A percentile compares a stretch with the other conserved stretches of the same genome.
Conservation (phyloP, 257 asterid species). For the Salvia splendens region DNA sequence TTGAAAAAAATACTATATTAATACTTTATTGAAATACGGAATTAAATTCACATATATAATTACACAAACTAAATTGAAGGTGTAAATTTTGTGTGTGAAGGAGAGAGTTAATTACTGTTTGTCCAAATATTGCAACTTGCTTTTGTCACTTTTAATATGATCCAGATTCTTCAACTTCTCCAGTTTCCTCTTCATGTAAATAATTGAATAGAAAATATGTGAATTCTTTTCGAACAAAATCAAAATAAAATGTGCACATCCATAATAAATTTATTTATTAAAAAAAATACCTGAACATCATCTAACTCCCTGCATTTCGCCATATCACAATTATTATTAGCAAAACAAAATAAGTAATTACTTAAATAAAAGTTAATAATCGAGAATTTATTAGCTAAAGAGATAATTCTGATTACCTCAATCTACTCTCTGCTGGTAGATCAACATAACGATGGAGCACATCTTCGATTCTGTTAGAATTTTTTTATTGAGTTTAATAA, state of each 20-base stretch:
- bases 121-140: conserved; percentile 49
- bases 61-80: too few relatives aligned
- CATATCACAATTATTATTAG: conserved; percentile 1
- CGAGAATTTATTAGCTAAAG: background rate
- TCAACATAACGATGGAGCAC: conserved; percentile 47
- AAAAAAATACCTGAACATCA: conserved; percentile 51
- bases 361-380: background rate
- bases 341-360: background rate
- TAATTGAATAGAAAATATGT: background rate
- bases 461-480: conserved; percentile 47
- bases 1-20: too few relatives aligned
- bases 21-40: background rate
- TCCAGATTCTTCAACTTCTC: conserved; percentile 44
- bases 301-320: conserved; percentile 41
- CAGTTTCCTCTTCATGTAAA: conserved; percentile 48
- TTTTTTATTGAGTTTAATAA: too few relatives aligned
- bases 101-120: conserved; percentile 43
- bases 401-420: conserved; percentile 31
- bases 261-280: too few relatives aligned
- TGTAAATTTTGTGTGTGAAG: background rate
- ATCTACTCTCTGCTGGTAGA: conserved; percentile 45
- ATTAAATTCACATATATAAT: background rate
- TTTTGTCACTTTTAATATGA: conserved; percentile 41
- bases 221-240: background rate
- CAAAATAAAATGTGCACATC: background rate